Evolutionary conservation across 164 flowering plant species (phyloP).

Genomic region (Vitis cinerea): DNA sequence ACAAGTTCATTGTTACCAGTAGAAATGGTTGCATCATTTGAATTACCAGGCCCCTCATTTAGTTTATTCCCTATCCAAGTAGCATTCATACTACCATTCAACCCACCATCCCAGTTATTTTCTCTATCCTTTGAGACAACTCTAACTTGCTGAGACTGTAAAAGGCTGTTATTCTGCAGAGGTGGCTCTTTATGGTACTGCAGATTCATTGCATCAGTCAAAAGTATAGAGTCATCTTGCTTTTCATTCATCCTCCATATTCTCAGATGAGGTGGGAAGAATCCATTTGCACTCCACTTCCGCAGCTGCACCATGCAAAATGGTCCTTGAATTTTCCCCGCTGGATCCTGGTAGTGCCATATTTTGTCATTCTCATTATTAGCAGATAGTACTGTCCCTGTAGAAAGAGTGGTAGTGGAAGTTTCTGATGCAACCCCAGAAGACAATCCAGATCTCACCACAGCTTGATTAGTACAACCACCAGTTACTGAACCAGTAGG

Average conservation of each 20-base stretch:
- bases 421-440: conserved; percentile 21
- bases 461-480: conserved; percentile 19
- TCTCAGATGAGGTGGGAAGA: conserved; percentile 52
- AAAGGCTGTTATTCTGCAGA: conserved; percentile 4
- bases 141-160: conserved; percentile 9
- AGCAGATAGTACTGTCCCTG: conserved; percentile 18
- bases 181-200: conserved; percentile 13
- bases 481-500: conserved; percentile 9
- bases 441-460: conserved; percentile 13
- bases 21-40: conserved; percentile 7
- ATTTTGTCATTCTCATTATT: conserved; percentile 39
- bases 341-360: conserved; percentile 71
- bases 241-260: conserved; percentile 53
- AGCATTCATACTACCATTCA: conserved; percentile 2
- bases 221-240: conserved; percentile 43
- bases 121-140: conserved; percentile 15
- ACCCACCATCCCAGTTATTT: not conserved
- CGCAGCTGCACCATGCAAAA: conserved; percentile 52
- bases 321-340: conserved; percentile 62
- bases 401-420: conserved; percentile 13
- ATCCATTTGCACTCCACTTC: conserved; percentile 55
- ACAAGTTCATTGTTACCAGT: conserved; percentile 16
- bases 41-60: conserved; percentile 8
- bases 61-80: conserved; percentile 4
- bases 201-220: conserved; percentile 50